These are phyloP conservation scores for Calvatia gigantea DNA, from an alignment of 768 basidiomycete genomes.

Conservation along the genomic window DNA sequence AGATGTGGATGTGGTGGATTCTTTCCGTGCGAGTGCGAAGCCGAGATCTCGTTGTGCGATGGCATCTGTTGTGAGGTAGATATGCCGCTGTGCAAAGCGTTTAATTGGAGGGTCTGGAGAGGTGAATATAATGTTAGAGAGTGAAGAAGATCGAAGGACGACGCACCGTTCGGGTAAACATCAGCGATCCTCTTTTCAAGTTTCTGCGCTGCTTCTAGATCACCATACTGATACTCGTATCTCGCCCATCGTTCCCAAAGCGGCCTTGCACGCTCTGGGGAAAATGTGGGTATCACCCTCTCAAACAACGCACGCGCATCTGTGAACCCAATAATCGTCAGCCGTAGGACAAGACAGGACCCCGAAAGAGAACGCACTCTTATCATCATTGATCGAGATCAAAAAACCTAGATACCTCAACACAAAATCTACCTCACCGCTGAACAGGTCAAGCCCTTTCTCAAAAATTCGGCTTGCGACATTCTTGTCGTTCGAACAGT, in stretches of 20 bases:
- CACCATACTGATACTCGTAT: slow-evolving; percentile 95
- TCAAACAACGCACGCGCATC: slow-evolving; percentile 97
- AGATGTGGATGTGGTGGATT: slow-evolving; percentile 14
- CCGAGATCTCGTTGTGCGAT: slow-evolving; percentile 90
- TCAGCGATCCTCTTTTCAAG: slow-evolving; percentile 88
- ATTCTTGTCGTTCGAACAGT: slow-evolving; percentile 71
- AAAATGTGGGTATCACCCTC: slow-evolving; percentile 74
- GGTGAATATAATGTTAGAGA: neutral
- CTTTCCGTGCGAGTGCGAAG: slow-evolving; percentile 52
- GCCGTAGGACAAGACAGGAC: slow-evolving; percentile 1
- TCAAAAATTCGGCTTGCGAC: slow-evolving; percentile 93
- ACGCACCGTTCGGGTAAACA: slow-evolving; percentile 78
- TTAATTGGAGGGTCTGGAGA: slow-evolving; percentile 86
- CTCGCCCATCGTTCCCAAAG: slow-evolving; percentile 96
- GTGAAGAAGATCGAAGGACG: slow-evolving; percentile 1
- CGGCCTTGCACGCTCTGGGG: slow-evolving; percentile 73
- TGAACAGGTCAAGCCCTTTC: slow-evolving; percentile 82
- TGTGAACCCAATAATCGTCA: slow-evolving; percentile 31
- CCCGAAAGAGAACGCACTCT: slow-evolving; percentile 55
- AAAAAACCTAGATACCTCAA: slow-evolving; percentile 89
- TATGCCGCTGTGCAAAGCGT: slow-evolving; percentile 84
- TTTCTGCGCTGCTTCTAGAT: slow-evolving; percentile 82
- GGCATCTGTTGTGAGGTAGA: slow-evolving; percentile 79
- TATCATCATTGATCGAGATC: slow-evolving; percentile 92
- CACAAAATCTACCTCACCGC: slow-evolving; percentile 81